These are phyloP conservation scores for Pichia heedii DNA, from an alignment of 805 yeast species.

Conservation along the genomic window DNA sequence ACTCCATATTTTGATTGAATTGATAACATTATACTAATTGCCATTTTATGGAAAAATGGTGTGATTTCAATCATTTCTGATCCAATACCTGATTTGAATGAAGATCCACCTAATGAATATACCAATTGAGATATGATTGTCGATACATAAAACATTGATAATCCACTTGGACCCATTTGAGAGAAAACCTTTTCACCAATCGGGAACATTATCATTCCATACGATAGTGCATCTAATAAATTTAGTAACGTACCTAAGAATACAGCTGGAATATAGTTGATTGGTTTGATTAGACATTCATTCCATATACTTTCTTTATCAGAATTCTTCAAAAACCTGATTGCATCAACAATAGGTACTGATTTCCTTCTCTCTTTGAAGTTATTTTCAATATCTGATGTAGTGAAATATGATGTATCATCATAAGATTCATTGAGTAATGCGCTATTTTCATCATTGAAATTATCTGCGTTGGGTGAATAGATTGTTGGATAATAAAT, in stretches of 20 bases:
- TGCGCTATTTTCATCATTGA: conserved; percentile 1
- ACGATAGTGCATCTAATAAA: conserved; percentile 85
- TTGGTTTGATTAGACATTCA: conserved; percentile 30
- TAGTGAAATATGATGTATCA: conserved; percentile 6
- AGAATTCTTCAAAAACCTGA: conserved; percentile 8
- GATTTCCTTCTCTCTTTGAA: conserved; percentile 1
- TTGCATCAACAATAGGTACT: neutral
- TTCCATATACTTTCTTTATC: conserved; percentile 17
- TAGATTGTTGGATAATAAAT: neutral
- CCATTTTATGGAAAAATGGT: conserved; percentile 96
- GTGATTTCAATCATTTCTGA: conserved; percentile 99
- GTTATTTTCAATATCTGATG: conserved; percentile 9
- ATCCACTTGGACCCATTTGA: conserved; percentile 75
- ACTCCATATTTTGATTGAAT: conserved; percentile 28
- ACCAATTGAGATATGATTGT: conserved; percentile 85
- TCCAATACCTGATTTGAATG: conserved; percentile 85
- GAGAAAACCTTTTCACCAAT: conserved; percentile 72
- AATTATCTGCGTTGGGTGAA: neutral
- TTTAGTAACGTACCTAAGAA: conserved; percentile 77
- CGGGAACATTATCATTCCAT: conserved; percentile 97
- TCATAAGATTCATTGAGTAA: conserved; percentile 2
- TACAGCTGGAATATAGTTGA: conserved; percentile 64
- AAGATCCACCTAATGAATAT: conserved; percentile 84
- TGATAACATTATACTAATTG: conserved; percentile 48
- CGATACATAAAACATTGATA: conserved; percentile 90